phyloP scores from a whole-genome alignment of 352 stramenopile species.

The Aphanomyces invadans region DNA sequence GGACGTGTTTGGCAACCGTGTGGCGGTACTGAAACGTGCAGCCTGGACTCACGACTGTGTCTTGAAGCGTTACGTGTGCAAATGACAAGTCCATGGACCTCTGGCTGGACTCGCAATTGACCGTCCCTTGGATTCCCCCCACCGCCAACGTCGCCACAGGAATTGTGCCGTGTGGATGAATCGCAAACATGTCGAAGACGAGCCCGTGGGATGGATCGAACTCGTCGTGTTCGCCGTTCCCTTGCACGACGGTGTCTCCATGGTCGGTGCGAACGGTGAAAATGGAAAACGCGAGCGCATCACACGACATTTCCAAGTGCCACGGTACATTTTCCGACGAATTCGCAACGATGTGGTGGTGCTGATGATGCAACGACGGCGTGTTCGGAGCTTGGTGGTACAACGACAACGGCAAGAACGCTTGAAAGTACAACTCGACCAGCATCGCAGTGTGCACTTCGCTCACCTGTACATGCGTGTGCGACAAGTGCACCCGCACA shows the following conservation, averaged over 20 bases:
- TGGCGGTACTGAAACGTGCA: conserved; percentile 11
- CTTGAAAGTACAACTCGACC: conserved; percentile 19
- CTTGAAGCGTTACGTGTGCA: background rate
- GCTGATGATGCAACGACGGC: background rate
- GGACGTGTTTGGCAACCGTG: background rate
- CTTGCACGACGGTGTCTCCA: background rate
- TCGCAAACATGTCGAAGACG: conserved; percentile 11
- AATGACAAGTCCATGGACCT: background rate
- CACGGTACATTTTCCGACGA: background rate
- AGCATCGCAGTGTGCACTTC: conserved; percentile 20
- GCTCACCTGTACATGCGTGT: conserved; percentile 7
- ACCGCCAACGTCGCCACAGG: background rate
- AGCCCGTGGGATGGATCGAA: background rate
- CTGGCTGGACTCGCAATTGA: background rate
- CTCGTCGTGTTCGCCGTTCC: background rate
- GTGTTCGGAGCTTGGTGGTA: background rate
- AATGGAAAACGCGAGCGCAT: conserved; percentile 10
- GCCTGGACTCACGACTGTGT: conserved; percentile 3
- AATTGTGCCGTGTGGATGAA: background rate
- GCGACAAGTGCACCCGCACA: conserved; percentile 2
- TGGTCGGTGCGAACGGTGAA: background rate
- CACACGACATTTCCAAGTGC: background rate
- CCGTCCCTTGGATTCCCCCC: background rate
- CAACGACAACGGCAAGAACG: background rate
- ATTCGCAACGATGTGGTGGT: background rate